Evolutionary conservation across 1,284 basidiomycete species (phyloP).

Genomic region (Microbotryum scabiosae): DNA sequence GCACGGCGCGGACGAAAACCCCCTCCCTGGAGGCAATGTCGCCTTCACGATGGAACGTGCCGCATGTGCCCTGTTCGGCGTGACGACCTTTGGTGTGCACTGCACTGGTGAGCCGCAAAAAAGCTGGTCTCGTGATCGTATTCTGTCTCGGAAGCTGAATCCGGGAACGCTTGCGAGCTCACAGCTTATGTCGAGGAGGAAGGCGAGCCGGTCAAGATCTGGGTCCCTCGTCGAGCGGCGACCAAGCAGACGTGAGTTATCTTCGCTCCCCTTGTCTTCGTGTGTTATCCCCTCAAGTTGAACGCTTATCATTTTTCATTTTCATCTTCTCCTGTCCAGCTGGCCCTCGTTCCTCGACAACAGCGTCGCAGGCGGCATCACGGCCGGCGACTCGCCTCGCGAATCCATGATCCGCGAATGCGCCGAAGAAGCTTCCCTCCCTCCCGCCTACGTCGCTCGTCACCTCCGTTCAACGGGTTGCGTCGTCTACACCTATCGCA

Average conservation of each 20-base stretch:
- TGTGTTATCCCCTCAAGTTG: neutral
- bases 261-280: conserved; percentile 1
- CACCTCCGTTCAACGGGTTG: conserved; percentile 13
- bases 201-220: conserved; percentile 47
- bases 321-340: too few species aligned
- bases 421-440: conserved; percentile 48
- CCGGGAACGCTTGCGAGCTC: neutral
- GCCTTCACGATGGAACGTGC: conserved; percentile 83
- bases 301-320: too few species aligned
- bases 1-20: conserved; percentile 35
- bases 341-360: conserved; percentile 51
- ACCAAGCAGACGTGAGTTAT: conserved; percentile 74
- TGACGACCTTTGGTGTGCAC: conserved; percentile 81
- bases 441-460: conserved; percentile 18
- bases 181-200: conserved; percentile 35
- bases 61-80: conserved; percentile 77
- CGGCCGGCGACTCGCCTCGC: conserved; percentile 57
- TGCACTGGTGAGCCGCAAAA: conserved; percentile 48
- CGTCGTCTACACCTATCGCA: conserved; percentile 50
- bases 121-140: too few species aligned
- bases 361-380: conserved; percentile 51
- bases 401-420: conserved; percentile 84
- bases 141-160: neutral
- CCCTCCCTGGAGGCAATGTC: conserved; percentile 48
- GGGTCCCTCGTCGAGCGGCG: conserved; percentile 75